phyloP scores from a whole-genome alignment of 805 yeast genomes.

The Schwanniomyces polymorphus region DNA sequence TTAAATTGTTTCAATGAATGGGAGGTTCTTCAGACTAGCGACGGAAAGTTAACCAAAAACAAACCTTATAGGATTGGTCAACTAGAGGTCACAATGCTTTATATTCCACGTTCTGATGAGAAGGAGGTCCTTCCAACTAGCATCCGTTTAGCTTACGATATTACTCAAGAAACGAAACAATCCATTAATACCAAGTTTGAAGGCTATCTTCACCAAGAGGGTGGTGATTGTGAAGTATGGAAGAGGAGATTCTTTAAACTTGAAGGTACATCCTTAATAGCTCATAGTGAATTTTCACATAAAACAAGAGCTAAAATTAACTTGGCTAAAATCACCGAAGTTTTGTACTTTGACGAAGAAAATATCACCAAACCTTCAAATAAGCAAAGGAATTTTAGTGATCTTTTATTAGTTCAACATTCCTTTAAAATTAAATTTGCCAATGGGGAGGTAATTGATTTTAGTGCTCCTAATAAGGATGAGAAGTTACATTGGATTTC shows the following conservation, averaged over 20 bases:
- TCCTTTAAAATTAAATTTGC: constrained; percentile 74
- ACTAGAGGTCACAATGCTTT: constrained; percentile 67
- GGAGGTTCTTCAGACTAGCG: constrained; percentile 43
- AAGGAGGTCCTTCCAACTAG: constrained; percentile 71
- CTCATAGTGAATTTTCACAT: constrained; percentile 68
- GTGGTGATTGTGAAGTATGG: constrained; percentile 82
- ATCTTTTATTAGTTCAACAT: constrained; percentile 64
- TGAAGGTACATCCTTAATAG: constrained; percentile 69
- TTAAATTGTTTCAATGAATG: constrained; percentile 80
- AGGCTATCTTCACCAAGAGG: constrained; percentile 84
- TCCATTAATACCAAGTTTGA: constrained; percentile 38
- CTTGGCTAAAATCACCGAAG: constrained; percentile 61
- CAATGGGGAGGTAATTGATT: constrained; percentile 79
- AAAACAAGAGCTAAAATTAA: constrained; percentile 78
- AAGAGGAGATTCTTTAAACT: constrained; percentile 73
- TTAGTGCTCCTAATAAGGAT: constrained; percentile 73
- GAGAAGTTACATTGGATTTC: constrained; percentile 69
- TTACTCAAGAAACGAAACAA: constrained; percentile 27
- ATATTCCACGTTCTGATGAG: constrained; percentile 59
- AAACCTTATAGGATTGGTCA: constrained; percentile 65
- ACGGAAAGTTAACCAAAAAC: constrained; percentile 27
- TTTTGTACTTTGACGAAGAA: constrained; percentile 45
- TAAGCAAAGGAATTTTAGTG: constrained; percentile 64
- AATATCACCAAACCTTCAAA: constrained; percentile 23
- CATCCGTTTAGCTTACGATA: constrained; percentile 47